phyloP scores from a whole-genome alignment of 805 yeast species.

The Zygosaccharomyces siamensis region DNA sequence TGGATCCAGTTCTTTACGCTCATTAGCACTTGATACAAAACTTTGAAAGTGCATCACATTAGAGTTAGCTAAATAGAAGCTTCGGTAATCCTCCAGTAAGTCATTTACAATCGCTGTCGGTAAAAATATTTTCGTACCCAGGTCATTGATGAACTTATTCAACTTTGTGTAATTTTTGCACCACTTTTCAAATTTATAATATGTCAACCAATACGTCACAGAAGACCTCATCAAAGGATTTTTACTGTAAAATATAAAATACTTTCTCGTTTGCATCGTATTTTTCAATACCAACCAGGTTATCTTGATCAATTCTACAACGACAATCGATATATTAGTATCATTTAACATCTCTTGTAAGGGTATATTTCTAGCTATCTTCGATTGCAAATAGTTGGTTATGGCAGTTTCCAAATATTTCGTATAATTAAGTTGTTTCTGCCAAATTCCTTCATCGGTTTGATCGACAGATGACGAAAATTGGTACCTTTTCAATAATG shows the following conservation, averaged over 20 bases:
- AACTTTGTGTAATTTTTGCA: constrained; percentile 44
- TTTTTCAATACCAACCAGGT: constrained; percentile 32
- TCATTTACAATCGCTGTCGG: constrained; percentile 47
- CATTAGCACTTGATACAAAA: constrained; percentile 1
- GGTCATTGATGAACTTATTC: constrained; percentile 40
- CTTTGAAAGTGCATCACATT: constrained; percentile 26
- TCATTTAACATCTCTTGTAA: constrained; percentile 38
- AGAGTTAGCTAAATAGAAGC: constrained; percentile 35
- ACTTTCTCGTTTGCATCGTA: constrained; percentile 32
- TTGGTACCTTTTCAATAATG: constrained; percentile 22
- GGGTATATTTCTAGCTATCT: constrained; percentile 19
- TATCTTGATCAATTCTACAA: constrained; percentile 34
- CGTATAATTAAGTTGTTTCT: constrained; percentile 23
- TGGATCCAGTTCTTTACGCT: constrained; percentile 20
- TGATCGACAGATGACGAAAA: constrained; percentile 19
- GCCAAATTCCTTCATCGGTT: constrained; percentile 20
- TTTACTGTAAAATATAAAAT: constrained; percentile 28
- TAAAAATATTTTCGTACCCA: constrained; percentile 44
- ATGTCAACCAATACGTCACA: constrained; percentile 52
- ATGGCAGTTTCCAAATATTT: constrained; percentile 25
- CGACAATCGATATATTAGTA: constrained; percentile 38
- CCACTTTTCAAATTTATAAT: constrained; percentile 48
- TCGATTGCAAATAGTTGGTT: constrained; percentile 21
- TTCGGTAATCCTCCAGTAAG: constrained; percentile 35
- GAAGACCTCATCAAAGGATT: constrained; percentile 36